Base-by-base conservation (phyloP, 2,329 filamentous ascomycete genomes). In the Penicillium oxalicum region DNA sequence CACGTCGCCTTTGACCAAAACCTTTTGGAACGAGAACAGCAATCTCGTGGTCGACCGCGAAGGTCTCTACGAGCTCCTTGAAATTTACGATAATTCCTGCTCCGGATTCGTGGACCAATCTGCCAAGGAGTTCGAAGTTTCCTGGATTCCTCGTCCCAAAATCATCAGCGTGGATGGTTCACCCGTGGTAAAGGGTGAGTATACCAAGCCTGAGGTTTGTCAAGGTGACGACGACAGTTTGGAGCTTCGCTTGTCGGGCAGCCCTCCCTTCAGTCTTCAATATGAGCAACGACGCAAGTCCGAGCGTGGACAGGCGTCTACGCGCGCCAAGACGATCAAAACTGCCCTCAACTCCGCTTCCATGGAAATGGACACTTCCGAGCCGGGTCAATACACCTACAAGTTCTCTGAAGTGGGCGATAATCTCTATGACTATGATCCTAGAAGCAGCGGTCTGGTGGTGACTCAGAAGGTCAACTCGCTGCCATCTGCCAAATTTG, bases 201-300 rank as follows among this genome's bases (percentile, higher is more conserved):
- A 84, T 63, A 66, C 83, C 58, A 94, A 94, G 69, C 79, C 83
- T 37, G 84, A 91, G 52, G 85, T 98, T 28, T 98, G 93, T 63
- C 91, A 98, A 72, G 91, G 91, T 28, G 91, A 97, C 53, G 87
- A 95, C 61, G 91, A 96, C 66, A 83, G 84, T 3, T 83, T 96
- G 47, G 90, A 96, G 61, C 74, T 98, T 45, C 78, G 79, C 38
- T 78, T 98, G 53, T 80, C 80, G 65, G 91, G 89, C 81, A 79
- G 84, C 44, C 80, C 91, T 33, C 93, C 93, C 1, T 97, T 87
- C 66, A 82, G 85, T 57, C 78, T 95, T 41, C 80, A 88, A 56
- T 97, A 96, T 65, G 82, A 90, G 57, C 79, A 94, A 56, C 82
- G 80, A 42, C 84, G 88, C 60, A 87, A 85, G 59, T 79, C 86